These are phyloP conservation scores for Fragosphaeria purpurea DNA, from an alignment of 2,329 filamentous ascomycete genomes.

Conservation along the genomic window DNA sequence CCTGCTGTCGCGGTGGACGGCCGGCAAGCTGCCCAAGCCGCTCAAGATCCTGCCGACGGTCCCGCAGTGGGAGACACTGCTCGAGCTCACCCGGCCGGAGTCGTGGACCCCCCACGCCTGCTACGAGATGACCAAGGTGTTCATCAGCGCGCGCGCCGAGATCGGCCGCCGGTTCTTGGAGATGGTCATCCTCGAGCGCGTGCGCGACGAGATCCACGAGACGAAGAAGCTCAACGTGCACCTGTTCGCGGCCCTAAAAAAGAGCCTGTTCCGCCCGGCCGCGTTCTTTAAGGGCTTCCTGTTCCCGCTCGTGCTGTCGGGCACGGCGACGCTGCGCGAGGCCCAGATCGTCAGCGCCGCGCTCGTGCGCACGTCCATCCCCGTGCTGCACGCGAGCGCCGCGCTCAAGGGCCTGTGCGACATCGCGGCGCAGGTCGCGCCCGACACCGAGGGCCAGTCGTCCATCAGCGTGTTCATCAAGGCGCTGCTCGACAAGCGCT, in stretches of 20 bases:
- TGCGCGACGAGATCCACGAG: slow-evolving; percentile 90
- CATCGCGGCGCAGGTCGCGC: slow-evolving; percentile 83
- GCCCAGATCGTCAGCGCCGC: slow-evolving; percentile 86
- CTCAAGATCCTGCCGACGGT: slow-evolving; percentile 95
- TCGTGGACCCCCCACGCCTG: slow-evolving; percentile 63
- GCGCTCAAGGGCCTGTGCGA: slow-evolving; percentile 89
- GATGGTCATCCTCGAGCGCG: slow-evolving; percentile 75
- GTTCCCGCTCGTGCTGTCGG: slow-evolving; percentile 76
- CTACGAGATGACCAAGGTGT: slow-evolving; percentile 85
- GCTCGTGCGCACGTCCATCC: slow-evolving; percentile 73
- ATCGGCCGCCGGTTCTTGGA: slow-evolving; percentile 79
- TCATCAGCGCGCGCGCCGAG: slow-evolving; percentile 72
- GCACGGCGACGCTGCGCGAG: slow-evolving; percentile 85
- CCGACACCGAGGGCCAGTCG: slow-evolving; percentile 74
- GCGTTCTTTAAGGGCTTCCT: slow-evolving; percentile 93
- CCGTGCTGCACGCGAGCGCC: slow-evolving; percentile 83
- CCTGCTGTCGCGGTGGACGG: slow-evolving; percentile 80
- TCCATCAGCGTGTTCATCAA: slow-evolving; percentile 94
- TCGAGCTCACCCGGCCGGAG: slow-evolving; percentile 43
- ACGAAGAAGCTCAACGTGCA: slow-evolving; percentile 93
- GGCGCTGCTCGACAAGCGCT: slow-evolving; percentile 89
- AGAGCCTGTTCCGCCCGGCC: slow-evolving; percentile 83
- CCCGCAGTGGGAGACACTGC: slow-evolving; percentile 59
- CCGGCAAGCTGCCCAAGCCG: slow-evolving; percentile 90
- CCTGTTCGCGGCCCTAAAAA: slow-evolving; percentile 88